A percentile compares a stretch with the other conserved stretches of the same genome.
These are phyloP conservation scores for Euclidium syriacum DNA, from an alignment of 345 rosid species.

Conservation along the genomic window DNA sequence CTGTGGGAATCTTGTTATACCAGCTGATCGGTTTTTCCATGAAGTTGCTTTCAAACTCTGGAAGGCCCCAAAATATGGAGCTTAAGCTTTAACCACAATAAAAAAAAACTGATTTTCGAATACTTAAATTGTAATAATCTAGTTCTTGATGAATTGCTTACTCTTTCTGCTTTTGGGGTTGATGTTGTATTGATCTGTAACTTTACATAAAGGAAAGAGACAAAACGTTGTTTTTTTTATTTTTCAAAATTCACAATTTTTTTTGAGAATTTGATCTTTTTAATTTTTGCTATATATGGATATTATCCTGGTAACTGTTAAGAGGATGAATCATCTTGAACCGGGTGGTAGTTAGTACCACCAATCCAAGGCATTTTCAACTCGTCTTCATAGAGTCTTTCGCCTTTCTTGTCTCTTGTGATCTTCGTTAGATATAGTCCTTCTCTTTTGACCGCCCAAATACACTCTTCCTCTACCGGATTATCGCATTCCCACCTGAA, in stretches of 20 bases:
- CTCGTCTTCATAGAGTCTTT: slow-evolving; percentile 2
- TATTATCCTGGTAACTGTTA: background rate
- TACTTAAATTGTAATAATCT: slow-evolving; percentile 10
- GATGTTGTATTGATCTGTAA: background rate
- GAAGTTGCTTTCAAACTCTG: slow-evolving; percentile 96
- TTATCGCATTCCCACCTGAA: slow-evolving; percentile 30
- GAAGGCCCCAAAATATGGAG: slow-evolving; percentile 99
- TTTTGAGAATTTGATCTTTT: background rate
- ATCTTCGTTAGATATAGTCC: slow-evolving; percentile 22
- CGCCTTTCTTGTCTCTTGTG: slow-evolving; percentile 10
- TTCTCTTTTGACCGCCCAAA: slow-evolving; percentile 30
- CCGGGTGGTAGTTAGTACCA: slow-evolving; percentile 23
- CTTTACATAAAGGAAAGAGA: slow-evolving; percentile 7
- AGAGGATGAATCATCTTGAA: background rate
- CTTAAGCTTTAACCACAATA: too few species aligned
- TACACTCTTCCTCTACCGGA: slow-evolving; percentile 19
- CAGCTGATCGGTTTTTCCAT: slow-evolving; percentile 87
- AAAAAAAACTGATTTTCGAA: background rate
- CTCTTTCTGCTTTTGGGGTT: slow-evolving; percentile 8
- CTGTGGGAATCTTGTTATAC: slow-evolving; percentile 72
- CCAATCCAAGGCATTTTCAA: slow-evolving; percentile 22
- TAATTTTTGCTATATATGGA: background rate
- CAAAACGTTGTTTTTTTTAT: background rate
- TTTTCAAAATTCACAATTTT: background rate
- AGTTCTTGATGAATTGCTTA: background rate